Conservation (phyloP, 306 rosid species). For the Medicago lupulina region DNA sequence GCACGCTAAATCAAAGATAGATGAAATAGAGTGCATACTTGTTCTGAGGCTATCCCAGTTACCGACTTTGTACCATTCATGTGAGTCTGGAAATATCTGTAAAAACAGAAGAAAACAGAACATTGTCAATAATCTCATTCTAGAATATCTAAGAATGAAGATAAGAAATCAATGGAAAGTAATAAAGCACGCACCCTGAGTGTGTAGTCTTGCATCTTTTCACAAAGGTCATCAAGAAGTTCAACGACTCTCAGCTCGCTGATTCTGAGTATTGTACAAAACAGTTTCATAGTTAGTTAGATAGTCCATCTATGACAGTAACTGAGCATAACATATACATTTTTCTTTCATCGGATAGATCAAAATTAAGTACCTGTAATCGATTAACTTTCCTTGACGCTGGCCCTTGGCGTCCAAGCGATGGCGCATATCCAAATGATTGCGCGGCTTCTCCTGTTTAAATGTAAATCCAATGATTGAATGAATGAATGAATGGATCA, state of each 20-base stretch:
- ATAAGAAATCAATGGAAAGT: slow-evolving; percentile 7
- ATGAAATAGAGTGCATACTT: slow-evolving; percentile 54
- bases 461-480: not conserved
- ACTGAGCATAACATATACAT: slow-evolving; percentile 29
- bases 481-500: not conserved
- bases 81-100: slow-evolving; percentile 58
- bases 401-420: slow-evolving; percentile 96
- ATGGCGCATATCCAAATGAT: slow-evolving; percentile 98
- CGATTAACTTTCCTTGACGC: slow-evolving; percentile 88
- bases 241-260: slow-evolving; percentile 93
- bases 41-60: slow-evolving; percentile 73
- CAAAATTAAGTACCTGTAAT: slow-evolving; percentile 64
- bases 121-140: slow-evolving; percentile 7
- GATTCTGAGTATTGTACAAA: slow-evolving; percentile 54
- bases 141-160: slow-evolving; percentile 13
- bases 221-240: slow-evolving; percentile 93
- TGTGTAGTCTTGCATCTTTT: slow-evolving; percentile 95
- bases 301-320: slow-evolving; percentile 27
- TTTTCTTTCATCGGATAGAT: not conserved
- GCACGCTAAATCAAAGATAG: slow-evolving; percentile 2
- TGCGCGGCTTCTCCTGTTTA: slow-evolving; percentile 87
- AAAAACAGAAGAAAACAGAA: slow-evolving; percentile 43
- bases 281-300: slow-evolving; percentile 12
- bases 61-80: slow-evolving; percentile 79
- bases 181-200: slow-evolving; percentile 58